Evolutionary conservation across 2,329 filamentous ascomycete species (phyloP), one percentile per base, ranked within the genome.

Genomic region (Exophiala viscosa): DNA sequence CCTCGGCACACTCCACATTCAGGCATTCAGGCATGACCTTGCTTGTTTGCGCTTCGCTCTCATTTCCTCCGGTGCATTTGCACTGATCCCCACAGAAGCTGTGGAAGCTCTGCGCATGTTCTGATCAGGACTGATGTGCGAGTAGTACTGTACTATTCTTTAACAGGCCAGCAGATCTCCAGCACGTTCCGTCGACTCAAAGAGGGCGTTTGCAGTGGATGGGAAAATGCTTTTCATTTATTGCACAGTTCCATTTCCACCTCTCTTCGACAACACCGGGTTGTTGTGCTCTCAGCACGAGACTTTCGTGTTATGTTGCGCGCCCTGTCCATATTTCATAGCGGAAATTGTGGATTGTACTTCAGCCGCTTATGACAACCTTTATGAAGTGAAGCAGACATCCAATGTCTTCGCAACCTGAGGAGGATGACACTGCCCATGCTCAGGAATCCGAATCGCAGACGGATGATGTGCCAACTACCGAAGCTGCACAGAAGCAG

Each of bases 371-470:
- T 7, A 28, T 28, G 23, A 28, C 23, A 28, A 28, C 5, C 23
- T 38, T 38, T 10, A 7, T 5, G 34, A n/a, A 17, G 13, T n/a
- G 15, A 17, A 38, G 34, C 10, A 38, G 34, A n/a, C 34, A 38
- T n/a, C 46, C 42, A 32, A 55, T 59, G 59, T 53, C 54, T 52
- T 47, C 52, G 11, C 52, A 42, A 41, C 43, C 41, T 18, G 57
- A 58, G 50, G 52, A 57, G n/a, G 49, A 50, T 31, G 56, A 60
- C 34, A 35, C 41, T 34, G 34, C 46, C 33, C 40, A 55, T 48
- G 55, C 42, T 39, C 50, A 62, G 66, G n/a, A 70, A 69, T 46
- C 65, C 69, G 17, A 80, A 77, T 61, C 81, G 77, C 50, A 50
- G 41, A 31, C 57, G 38, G 49, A 57, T 7, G 53, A 53, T 18